These are phyloP conservation scores for Limtongozyma cylindracea DNA, from an alignment of 805 yeast species.

Conservation along the genomic window DNA sequence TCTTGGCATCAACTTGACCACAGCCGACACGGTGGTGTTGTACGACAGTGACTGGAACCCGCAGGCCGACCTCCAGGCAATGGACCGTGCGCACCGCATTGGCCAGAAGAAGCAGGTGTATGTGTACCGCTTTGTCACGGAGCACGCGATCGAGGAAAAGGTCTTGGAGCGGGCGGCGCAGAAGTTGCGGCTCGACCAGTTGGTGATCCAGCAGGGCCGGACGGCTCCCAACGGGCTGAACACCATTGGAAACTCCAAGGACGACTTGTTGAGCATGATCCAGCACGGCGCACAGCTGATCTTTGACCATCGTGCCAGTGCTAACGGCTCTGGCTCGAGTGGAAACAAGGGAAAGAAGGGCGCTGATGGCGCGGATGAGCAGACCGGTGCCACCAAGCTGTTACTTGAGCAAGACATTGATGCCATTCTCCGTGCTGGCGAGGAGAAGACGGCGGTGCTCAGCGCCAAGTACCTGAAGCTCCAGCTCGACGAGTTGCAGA, in stretches of 20 bases:
- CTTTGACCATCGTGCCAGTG: too few species aligned
- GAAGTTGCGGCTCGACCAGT: slow-evolving; percentile 72
- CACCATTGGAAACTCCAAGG: slow-evolving; percentile 29
- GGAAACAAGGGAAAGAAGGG: too few species aligned
- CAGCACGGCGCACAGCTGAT: slow-evolving; percentile 91
- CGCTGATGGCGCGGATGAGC: slow-evolving; percentile 14
- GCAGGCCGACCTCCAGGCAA: slow-evolving; percentile 91
- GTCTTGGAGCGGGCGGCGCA: slow-evolving; percentile 93
- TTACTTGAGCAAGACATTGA: too few species aligned
- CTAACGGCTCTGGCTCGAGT: too few species aligned
- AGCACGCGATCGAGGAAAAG: slow-evolving; percentile 88
- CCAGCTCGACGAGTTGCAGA: slow-evolving; percentile 57
- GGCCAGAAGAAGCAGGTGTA: slow-evolving; percentile 93
- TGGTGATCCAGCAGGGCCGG: slow-evolving; percentile 72
- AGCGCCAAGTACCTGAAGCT: slow-evolving; percentile 37
- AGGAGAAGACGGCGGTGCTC: slow-evolving; percentile 33
- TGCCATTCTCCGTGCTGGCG: slow-evolving; percentile 29
- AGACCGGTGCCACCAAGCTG: too few species aligned
- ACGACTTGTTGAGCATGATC: slow-evolving; percentile 81
- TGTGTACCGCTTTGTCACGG: slow-evolving; percentile 84
- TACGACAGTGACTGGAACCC: slow-evolving; percentile 97
- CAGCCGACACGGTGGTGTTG: slow-evolving; percentile 73
- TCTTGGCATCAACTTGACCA: slow-evolving; percentile 74
- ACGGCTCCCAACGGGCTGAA: slow-evolving; percentile 6
- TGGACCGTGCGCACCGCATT: slow-evolving; percentile 95